These are phyloP conservation scores for Capillidium rhysosporum DNA, from an alignment of 371 early-diverging fungal species.

Conservation along the genomic window DNA sequence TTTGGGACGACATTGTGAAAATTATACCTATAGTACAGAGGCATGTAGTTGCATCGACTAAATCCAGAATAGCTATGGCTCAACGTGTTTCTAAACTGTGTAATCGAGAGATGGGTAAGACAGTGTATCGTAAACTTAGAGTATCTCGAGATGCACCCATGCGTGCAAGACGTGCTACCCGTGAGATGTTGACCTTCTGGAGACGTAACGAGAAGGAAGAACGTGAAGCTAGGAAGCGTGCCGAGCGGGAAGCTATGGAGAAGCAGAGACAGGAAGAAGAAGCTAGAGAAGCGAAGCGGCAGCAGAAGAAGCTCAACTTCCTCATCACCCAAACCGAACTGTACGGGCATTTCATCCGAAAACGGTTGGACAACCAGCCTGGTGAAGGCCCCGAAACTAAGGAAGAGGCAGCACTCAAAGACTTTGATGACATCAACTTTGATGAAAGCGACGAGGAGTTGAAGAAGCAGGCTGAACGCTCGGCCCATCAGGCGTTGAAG, in stretches of 20 bases:
- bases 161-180: slow-evolving; percentile 12
- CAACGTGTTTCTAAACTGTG: slow-evolving; percentile 30
- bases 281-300: slow-evolving; percentile 68
- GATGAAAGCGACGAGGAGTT: slow-evolving; percentile 53
- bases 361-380: slow-evolving; percentile 34
- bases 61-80: neutral
- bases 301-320: slow-evolving; percentile 89
- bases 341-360: slow-evolving; percentile 89
- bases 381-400: slow-evolving; percentile 9
- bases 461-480: slow-evolving; percentile 41
- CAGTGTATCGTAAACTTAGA: slow-evolving; percentile 14
- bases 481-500: slow-evolving; percentile 61
- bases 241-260: slow-evolving; percentile 79
- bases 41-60: neutral
- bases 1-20: slow-evolving; percentile 1
- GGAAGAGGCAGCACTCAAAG: slow-evolving; percentile 10
- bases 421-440: slow-evolving; percentile 49
- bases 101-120: slow-evolving; percentile 28
- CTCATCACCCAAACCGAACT: slow-evolving; percentile 93
- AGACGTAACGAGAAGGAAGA: slow-evolving; percentile 78
- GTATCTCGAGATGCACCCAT: slow-evolving; percentile 11
- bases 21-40: slow-evolving; percentile 1
- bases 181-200: slow-evolving; percentile 68
- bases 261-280: slow-evolving; percentile 69
- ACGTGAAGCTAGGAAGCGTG: slow-evolving; percentile 72